Evolutionary conservation across 768 basidiomycete genomes (phyloP).

Genomic region (Kwoniella dejecticola): DNA sequence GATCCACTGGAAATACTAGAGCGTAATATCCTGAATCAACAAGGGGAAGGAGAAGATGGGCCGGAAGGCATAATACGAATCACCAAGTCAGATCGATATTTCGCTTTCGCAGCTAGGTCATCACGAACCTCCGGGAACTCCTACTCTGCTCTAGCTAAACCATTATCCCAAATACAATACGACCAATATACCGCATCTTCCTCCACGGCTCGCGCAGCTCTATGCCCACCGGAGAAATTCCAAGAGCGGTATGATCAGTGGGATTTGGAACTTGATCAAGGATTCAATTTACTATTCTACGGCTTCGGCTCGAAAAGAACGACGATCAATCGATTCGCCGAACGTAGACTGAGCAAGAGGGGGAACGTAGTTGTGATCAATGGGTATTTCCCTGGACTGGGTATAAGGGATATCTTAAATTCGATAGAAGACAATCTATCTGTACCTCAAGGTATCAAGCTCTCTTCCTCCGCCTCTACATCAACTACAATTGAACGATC

Average conservation of each 20-base stretch:
- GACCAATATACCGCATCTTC: slow-evolving; percentile 29
- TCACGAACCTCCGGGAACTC: slow-evolving; percentile 75
- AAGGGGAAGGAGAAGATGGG: slow-evolving; percentile 8
- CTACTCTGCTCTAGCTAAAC: slow-evolving; percentile 73
- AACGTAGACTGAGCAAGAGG: slow-evolving; percentile 60
- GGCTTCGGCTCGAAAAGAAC: slow-evolving; percentile 85
- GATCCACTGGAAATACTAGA: slow-evolving; percentile 18
- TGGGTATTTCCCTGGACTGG: slow-evolving; percentile 71
- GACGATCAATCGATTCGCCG: slow-evolving; percentile 74
- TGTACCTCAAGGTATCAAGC: slow-evolving; percentile 36
- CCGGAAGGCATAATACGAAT: slow-evolving; percentile 61
- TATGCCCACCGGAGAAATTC: slow-evolving; percentile 7
- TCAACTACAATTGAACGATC: slow-evolving; percentile 63
- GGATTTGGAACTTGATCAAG: slow-evolving; percentile 70
- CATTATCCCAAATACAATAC: slow-evolving; percentile 58
- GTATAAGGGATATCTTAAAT: slow-evolving; percentile 65
- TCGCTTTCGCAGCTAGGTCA: slow-evolving; percentile 59
- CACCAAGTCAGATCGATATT: slow-evolving; percentile 83
- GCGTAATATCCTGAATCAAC: not conserved
- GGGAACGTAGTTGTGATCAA: slow-evolving; percentile 79
- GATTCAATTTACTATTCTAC: slow-evolving; percentile 85
- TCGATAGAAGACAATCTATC: slow-evolving; percentile 56
- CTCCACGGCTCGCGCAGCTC: slow-evolving; percentile 5
- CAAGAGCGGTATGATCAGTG: slow-evolving; percentile 59
- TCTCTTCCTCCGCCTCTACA: slow-evolving; percentile 1